Base-by-base conservation (phyloP, 1,284 basidiomycete genomes). In the Apiotrichum brassicae region DNA sequence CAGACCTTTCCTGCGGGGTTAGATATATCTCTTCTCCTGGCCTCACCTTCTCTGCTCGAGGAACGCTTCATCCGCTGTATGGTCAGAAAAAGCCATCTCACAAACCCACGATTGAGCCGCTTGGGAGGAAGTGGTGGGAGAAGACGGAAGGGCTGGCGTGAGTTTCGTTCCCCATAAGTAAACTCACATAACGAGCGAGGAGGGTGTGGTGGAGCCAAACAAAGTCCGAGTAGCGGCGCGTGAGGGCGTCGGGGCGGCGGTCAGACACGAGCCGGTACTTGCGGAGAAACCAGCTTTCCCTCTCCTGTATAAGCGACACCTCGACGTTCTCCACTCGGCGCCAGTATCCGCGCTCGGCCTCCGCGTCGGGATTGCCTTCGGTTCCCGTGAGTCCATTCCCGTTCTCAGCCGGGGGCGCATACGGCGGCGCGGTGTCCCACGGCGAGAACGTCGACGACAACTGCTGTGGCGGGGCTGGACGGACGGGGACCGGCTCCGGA, bases 101-200 rank as follows among this genome's bases (percentile, higher is more conserved):
- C n/a, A n/a, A n/a, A n/a, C n/a, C n/a, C n/a, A 87, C 89, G 83
- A 67, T 87, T 86, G 54, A 95, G 78, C 39, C 88, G 81, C 70
- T 97, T 97, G 0, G 92, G 92, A 9, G 92, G 92, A 30, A 95
- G 74, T 2, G 82, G 75, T n/a, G 88, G 84, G 53, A 94, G 78
- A n/a, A 95, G 75, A 30, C 92, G 82, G 79, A 95, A 95, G 0
- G 92, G 91, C 76, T 97, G 89, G 44, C 8, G 8, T 8, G 28
- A 30, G 8, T 30, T 14, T 30, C 9, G 28, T 9, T 30, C 14
- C 28, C 8, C 8, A 8, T 8, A 14, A 30, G 9, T 2, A 16
- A 3, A 59, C 70, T 61, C 43, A 74, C 72, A 53, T 74, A 74
- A 43, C 75, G 70, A 46, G 71, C 70, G 16, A 82, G 73, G 32